Base-by-base conservation (phyloP, 1,139 yeast species). In the Protomyces lactucae-debilis region DNA sequence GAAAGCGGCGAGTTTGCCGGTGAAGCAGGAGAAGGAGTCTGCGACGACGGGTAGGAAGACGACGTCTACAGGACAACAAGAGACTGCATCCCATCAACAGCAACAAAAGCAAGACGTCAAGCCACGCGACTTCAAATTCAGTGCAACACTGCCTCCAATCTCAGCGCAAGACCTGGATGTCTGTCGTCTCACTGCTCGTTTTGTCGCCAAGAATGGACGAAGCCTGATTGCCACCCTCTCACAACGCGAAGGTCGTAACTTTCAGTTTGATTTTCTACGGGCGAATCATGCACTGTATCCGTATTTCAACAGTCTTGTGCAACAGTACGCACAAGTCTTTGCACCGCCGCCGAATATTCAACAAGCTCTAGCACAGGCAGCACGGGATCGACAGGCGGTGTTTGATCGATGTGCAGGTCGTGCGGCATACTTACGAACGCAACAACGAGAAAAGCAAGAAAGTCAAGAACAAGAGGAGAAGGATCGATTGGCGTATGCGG, bases 121-220 rank as follows among this genome's bases (percentile, higher is more conserved):
- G 70, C 85, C 79, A 5, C 73, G 73, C 36, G 74, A 75, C 4
- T 78, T 84, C 57, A 74, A 77, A 21, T 87, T 86, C 71, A 73
- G 81, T 10, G 74, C 79, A 0, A 77, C 77, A 0, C 72, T 83
- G 48, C 86, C 87, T 0, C 79, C 84, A 2, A 78, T 91, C 2
- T 82, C 93, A 0, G 73, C 82, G 0, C 77, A 80, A 53, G 97
- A 91, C 73, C 75, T 86, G 28, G 87, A 86, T 53, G 78, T 88
- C 16, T 80, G 93, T 53, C 87, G 88, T 71, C 72, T 84, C 2
- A 83, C 93, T 0, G 97, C 98, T 0, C 78, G 84, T 64, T 85
- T 83, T 71, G 83, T 83, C 1, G 89, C 82, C 2, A 70, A 74
- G 21, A 83, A 85, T 69, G 88, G 89, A 0, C 75, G 76, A 1